Conservation (phyloP, 352 stramenopile genomes). For the Phytophthora megakarya region DNA sequence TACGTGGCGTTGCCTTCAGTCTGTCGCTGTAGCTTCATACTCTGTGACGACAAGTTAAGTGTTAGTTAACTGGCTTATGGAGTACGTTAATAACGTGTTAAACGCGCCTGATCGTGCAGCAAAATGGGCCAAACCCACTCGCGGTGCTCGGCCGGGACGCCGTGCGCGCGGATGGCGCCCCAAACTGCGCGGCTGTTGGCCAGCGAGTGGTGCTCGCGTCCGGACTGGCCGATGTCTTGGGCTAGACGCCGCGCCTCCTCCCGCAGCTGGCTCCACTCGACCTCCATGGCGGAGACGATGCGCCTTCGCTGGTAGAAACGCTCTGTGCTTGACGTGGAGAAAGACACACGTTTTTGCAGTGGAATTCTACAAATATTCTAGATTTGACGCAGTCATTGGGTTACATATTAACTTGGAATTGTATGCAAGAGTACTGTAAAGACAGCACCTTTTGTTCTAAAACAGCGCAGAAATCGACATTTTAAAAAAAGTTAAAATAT, state of each 20-base stretch:
- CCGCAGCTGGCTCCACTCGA: slow-evolving; percentile 66
- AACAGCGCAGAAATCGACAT: too few relatives aligned
- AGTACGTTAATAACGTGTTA: not conserved
- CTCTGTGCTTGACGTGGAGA: too few relatives aligned
- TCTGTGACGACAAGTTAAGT: slow-evolving; percentile 30
- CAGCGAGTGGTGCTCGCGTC: slow-evolving; percentile 75
- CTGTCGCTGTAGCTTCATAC: slow-evolving; percentile 63
- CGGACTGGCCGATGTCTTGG: slow-evolving; percentile 59
- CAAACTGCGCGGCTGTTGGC: slow-evolving; percentile 48
- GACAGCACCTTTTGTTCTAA: too few relatives aligned
- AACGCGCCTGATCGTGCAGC: slow-evolving; percentile 54
- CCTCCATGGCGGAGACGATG: too few relatives aligned
- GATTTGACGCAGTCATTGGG: too few relatives aligned
- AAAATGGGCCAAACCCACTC: slow-evolving; percentile 83
- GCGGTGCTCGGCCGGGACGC: slow-evolving; percentile 68
- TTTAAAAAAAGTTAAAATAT: too few relatives aligned
- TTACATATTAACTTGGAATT: too few relatives aligned
- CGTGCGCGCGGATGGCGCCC: slow-evolving; percentile 56
- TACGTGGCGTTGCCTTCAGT: slow-evolving; percentile 52
- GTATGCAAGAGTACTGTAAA: too few relatives aligned
- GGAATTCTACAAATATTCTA: too few relatives aligned
- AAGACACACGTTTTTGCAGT: too few relatives aligned
- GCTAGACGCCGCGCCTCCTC: slow-evolving; percentile 60
- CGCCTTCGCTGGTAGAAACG: too few relatives aligned
- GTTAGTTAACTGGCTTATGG: not conserved